Evolutionary conservation across 345 rosid species (phyloP), one percentile per base, ranked within the genome.

Genomic region (Gossypium arboreum): DNA sequence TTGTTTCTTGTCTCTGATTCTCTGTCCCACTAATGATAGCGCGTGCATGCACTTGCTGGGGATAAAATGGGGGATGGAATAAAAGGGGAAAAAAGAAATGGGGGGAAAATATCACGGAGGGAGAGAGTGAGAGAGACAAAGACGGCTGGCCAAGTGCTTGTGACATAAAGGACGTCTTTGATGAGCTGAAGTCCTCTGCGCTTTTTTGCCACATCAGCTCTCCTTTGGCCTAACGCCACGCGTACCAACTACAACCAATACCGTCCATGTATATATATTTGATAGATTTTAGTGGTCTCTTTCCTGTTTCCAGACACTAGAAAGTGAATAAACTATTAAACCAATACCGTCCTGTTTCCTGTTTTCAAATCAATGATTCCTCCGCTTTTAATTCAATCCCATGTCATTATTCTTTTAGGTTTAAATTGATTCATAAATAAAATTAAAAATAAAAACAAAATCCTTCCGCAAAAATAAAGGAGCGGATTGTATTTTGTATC

Each of bases 171-270:
- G 9, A 0, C 12, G 48, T 52, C n/a, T 41, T 27, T 50, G 52
- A 52, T 44, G 25, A 39, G 67, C 24, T 44, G 64, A 68, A 43
- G 48, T 54, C 25, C 27, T 54, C 48, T 74, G 71, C 78, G 70
- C 80, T 77, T 74, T 57, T 80, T 63, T 62, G 83, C 83, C 83
- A 80, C 78, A 74, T 80, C 80, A 73, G 48, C 78, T 39, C 22
- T 55, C 68, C 77, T 62, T 45, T 61, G 52, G 47, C 67, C 60
- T 72, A 15, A 68, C 48, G 60, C 76, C 79, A 68, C 77, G 61
- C 59, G 60, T 59, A 41, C 62, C 41, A 39, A 10, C 62, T 4
- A 0, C 64, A 41, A 20, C 55, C 59, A 13, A 34, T 73, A 34
- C 29, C 72, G 18, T 12, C 63, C 67, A 39, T 54, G 75, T 15